Base-by-base conservation (phyloP, 306 rosid species). In the Citrullus mucosospermus region DNA sequence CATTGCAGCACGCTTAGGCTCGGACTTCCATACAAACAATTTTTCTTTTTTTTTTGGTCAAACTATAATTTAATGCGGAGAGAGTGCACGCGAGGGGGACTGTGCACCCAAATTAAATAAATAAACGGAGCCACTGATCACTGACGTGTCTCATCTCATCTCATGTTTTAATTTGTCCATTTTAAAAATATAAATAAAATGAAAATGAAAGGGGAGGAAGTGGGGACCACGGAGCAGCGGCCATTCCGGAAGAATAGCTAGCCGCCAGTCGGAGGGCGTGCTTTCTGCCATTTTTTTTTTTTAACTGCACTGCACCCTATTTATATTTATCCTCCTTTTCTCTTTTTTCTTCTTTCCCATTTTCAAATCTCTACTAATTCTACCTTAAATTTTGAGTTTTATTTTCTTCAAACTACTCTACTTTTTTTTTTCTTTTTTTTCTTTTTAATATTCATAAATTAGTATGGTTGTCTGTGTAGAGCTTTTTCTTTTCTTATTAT, bases 1-100 rank as follows among this genome's bases (percentile, higher is more conserved):
- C 89, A 77, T 74, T 67, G 28, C 83, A 32, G 84, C 89, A 86
- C 87, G 89, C 89, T 78, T 86, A 0, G 85, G 89, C 89, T 82
- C 88, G 86, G 4, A 36, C 65, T 62, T 79, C 86, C 56, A 88
- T 2, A 9, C 62, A 2, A 43, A 8, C 32, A 11, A 2, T 15
- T 13, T 15, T 15, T 51, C 15, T 15, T 3, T 51, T 36, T 1
- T 53, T 53, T 53, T 46, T 8, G 85, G 89, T 86, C 89, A 84
- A 88, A 84, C 86, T 65, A 34, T 77, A 43, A 78, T 87, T 83
- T 81, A 81, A 78, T 79, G 87, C 79, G 85, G 71, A 50, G 74
- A 41, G 55, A 78, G 79, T 78, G 87, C 89, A 87, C 80, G 87
- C 87, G 67, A 36, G 65, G 28, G 39, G 22, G 7, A 44, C 17